Base-by-base conservation (phyloP, 768 basidiomycete genomes). In the Chalciporus chontae region DNA sequence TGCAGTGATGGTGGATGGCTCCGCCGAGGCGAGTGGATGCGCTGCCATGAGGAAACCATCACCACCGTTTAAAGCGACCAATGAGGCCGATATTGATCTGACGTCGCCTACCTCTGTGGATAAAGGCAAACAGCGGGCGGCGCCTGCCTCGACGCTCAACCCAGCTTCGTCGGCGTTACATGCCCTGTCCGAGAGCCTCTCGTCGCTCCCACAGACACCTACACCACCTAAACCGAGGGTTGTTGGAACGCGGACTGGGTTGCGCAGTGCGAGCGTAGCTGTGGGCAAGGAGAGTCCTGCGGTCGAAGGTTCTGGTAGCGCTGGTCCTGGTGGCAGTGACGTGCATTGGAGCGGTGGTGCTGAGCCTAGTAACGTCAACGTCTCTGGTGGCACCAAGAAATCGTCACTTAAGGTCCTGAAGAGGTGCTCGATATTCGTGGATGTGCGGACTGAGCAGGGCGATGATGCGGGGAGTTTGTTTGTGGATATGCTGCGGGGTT, bases 381-480 rank as follows among this genome's bases (percentile, higher is more conserved):
- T 37, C 15, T 55, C 59, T 2, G 41, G 60, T 49, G 52, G 64
- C 55, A 19, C 68, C 69, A 62, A 55, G 58, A 64, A 63, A 36
- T 53, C 60, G 19, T 50, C 60, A 19, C 61, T 84, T 53, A 78
- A 77, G 43, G 74, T 87, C 31, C 71, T 94, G 51, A 81, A 83
- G 48, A 79, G 81, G 11, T 93, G 91, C 48, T 76, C 78, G 2
- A 83, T 92, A 8, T 94, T 90, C 58, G 91, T 94, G 42, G 93
- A 94, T 61, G 89, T 95, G 23, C 63, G 75, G 54, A 81, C 81
- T 11, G 78, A 77, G 29, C 82, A 84, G 50, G 90, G 87, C 0
- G 89, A 90, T 46, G 83, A 94, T 59, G 89, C 88, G 0, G 85
- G 88, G 0, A 78, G 78, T 21, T 68, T 92, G 57, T 94, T 94